Evolutionary conservation across 345 rosid genomes (phyloP), one percentile per base, ranked within the genome.

Genomic region (Draba incana): DNA sequence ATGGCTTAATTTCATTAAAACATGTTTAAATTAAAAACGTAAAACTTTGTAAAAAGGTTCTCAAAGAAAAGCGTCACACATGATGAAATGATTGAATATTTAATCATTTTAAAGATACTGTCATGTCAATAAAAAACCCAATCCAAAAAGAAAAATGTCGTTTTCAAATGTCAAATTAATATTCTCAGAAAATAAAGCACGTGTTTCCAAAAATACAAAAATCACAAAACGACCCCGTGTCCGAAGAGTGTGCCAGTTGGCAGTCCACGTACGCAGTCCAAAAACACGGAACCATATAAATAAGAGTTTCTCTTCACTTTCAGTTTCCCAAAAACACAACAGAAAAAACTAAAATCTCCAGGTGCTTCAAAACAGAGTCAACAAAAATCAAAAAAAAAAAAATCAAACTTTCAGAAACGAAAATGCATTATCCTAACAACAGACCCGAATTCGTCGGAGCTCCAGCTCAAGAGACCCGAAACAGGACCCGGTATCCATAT

Each of bases 351-450:
- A 23, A 2, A 16, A 5, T 64, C 59, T 48, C 23, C 72, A 57
- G 74, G 74, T 60, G 45, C 60, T 28, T 66, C 10, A 6, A 1
- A 41, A 62, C 74, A 64, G 10, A 37, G 38, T 39, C 64, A 2
- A 31, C 47, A 14, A 35, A 48, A n/a, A 38, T 10, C 3, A 3
- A 49, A 38, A 27, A 16, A 43, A 24, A 48, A 8, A 27, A 43
- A 57, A 24, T 14, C 24, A 4, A 39, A 62, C 3, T 31, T 2
- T 6, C 6, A 45, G 6, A 33, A n/a, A 15, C 33, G 57, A 46
- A 20, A 8, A 82, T 81, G 90, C 80, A 77, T 41, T 69, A 65
- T 51, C 49, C 80, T 6, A 42, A 69, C 15, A 83, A 80, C 72
- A 67, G 74, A 33, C 70, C 60, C 13, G 79, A 60, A 51, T 45